Base-by-base conservation (phyloP, 371 early-diverging fungal species). In the Coemansia sp. region DNA sequence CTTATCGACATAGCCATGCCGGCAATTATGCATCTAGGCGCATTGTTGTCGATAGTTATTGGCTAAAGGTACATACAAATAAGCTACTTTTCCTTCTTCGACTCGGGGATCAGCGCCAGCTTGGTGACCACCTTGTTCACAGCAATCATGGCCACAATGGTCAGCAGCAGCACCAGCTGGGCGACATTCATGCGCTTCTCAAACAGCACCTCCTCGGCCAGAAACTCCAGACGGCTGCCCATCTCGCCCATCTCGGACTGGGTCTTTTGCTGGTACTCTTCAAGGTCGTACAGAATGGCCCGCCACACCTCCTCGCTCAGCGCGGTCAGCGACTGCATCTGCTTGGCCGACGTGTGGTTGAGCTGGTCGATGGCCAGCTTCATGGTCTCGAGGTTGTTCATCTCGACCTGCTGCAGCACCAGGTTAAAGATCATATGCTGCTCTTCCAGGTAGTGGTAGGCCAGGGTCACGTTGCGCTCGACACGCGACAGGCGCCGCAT, bases 391-490 rank as follows among this genome's bases (percentile, higher is more conserved):
- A 82, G 78, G 57, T 88, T 86, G 54, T 76, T 69, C 30, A 79
- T 66, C 55, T 89, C 88, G 63, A 89, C 81, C 9, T 85, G 82
- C 14, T 76, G 65, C 55, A 94, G 83, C 6, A 92, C 84, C 5
- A 88, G 85, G 69, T 90, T 90, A 35, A 93, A 81, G 61, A 86
- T 84, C 54, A 85, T 83, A 66, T 86, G 90, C 71, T 94, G 92
- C 59, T 94, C 92, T 61, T 94, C 92, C 66, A 95, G 77, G 60
- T 89, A 93, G 54, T 85, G 84, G 61, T 88, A 86, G 4, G 91
- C 88, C 30, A 92, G 64, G 0, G 93, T 88, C 10, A 89, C 83
- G 68, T 92, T 93, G 30, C 85, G 74, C 72, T 95, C 96, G 7
- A 95, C 79, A 14, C 82, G 79, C 48, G 78, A 79, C 1, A 97